A percentile compares a stretch with the other conserved stretches of the same genome.
These are phyloP conservation scores for Myriosclerotinia scirpicola DNA, from an alignment of 2,329 filamentous ascomycete species.

Conservation along the genomic window DNA sequence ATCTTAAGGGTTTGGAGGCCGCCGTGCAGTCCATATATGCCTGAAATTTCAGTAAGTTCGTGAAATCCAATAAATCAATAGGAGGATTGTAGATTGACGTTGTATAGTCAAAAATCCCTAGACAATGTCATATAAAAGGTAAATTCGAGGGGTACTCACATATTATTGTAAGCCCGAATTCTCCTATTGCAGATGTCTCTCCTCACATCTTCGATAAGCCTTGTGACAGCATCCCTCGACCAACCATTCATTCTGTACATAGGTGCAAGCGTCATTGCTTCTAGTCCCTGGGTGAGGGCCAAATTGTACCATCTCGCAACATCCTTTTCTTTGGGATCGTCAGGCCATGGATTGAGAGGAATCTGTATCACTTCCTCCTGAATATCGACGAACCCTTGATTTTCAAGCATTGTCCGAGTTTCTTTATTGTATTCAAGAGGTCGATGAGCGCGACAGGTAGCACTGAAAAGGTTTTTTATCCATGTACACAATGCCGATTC, in stretches of 20 bases:
- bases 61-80: constrained; percentile 17
- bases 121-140: neutral
- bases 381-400: constrained; percentile 78
- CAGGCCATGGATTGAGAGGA: constrained; percentile 73
- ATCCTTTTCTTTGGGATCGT: constrained; percentile 62
- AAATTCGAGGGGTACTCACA: constrained; percentile 57
- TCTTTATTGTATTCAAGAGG: constrained; percentile 64
- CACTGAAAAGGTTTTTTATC: constrained; percentile 66
- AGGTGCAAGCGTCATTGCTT: constrained; percentile 71
- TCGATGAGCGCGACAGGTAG: constrained; percentile 64
- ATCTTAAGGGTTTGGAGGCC: constrained; percentile 24
- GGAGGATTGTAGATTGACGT: neutral
- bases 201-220: constrained; percentile 62
- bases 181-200: constrained; percentile 67
- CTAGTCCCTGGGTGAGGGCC: constrained; percentile 69
- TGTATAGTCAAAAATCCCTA: neutral
- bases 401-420: constrained; percentile 61
- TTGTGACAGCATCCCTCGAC: constrained; percentile 60
- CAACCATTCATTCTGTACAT: constrained; percentile 65
- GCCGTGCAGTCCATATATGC: constrained; percentile 40
- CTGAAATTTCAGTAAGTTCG: constrained; percentile 25
- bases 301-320: constrained; percentile 84
- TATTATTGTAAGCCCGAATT: constrained; percentile 70
- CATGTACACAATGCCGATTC: constrained; percentile 64
- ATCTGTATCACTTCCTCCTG: constrained; percentile 66